Evolutionary conservation across 768 basidiomycete genomes (phyloP).

Genomic region (Tremella yokohamensis): DNA sequence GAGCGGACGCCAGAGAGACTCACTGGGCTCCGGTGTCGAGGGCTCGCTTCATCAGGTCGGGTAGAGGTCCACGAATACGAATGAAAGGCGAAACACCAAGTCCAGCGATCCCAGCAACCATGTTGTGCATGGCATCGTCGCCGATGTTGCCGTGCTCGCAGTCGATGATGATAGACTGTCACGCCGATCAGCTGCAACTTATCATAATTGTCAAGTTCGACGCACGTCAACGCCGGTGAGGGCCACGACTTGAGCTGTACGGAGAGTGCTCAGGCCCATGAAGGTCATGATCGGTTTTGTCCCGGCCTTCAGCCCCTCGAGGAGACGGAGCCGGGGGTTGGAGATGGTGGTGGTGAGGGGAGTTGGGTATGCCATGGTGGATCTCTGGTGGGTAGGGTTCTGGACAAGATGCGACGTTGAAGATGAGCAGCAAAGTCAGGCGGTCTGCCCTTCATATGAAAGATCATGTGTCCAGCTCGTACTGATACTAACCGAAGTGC

Average conservation of each 20-base stretch:
- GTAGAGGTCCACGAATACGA: conserved; percentile 30
- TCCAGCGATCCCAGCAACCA: conserved; percentile 38
- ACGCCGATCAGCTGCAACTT: background rate
- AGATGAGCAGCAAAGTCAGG: too few relatives aligned
- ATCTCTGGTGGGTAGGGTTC: too few relatives aligned
- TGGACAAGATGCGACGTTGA: too few relatives aligned
- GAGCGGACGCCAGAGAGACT: conserved; percentile 14
- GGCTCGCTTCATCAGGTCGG: conserved; percentile 43
- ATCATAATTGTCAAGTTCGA: background rate
- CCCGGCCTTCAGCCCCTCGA: conserved; percentile 26
- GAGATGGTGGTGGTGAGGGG: conserved; percentile 52
- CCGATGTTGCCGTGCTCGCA: conserved; percentile 48
- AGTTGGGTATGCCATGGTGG: conserved; percentile 4
- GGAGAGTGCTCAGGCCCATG: conserved; percentile 24
- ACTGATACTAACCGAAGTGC: too few relatives aligned
- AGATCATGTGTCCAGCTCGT: too few relatives aligned
- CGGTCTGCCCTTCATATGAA: too few relatives aligned
- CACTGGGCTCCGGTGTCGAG: conserved; percentile 49
- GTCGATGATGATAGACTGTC: conserved; percentile 41
- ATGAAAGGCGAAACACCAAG: conserved; percentile 36
- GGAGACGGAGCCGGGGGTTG: conserved; percentile 33
- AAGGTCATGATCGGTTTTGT: conserved; percentile 37
- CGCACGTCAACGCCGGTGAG: conserved; percentile 40
- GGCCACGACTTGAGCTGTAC: conserved; percentile 35
- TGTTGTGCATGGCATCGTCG: conserved; percentile 44